Percentiles rank a stretch among this genome's conserved stretches.
These are phyloP conservation scores for Bolboschoenoplectus hybrid DNA, from an alignment of 202 grass and related monocot genomes.

Conservation along the genomic window DNA sequence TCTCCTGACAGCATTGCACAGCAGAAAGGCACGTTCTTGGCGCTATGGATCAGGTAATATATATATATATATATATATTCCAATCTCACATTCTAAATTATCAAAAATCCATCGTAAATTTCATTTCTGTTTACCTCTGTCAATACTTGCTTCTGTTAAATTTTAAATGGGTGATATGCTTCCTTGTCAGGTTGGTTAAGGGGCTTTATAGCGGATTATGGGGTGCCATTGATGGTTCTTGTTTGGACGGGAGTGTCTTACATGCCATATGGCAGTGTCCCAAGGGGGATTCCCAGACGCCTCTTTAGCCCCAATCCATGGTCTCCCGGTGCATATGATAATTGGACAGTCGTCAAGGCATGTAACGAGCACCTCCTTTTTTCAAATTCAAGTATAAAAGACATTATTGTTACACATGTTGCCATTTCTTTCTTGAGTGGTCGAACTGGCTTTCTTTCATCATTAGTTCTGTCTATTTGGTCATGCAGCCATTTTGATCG, in stretches of 20 bases:
- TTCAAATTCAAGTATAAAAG: constrained; percentile 13
- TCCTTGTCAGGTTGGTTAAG: constrained; percentile 72
- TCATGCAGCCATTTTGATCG: not conserved
- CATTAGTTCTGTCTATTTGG: not conserved
- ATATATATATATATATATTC: not conserved
- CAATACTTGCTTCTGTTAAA: not conserved
- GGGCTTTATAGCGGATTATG: constrained; percentile 91
- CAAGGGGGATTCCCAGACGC: constrained; percentile 84
- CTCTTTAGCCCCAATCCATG: constrained; percentile 98
- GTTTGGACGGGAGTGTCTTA: constrained; percentile 98
- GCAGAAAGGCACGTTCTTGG: constrained; percentile 98
- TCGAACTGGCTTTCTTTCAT: constrained; percentile 1
- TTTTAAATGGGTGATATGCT: constrained; percentile 15
- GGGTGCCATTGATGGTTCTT: constrained; percentile 94
- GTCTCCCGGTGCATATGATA: constrained; percentile 93
- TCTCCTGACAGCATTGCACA: constrained; percentile 78
- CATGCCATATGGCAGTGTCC: constrained; percentile 66
- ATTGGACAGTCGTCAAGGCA: constrained; percentile 96
- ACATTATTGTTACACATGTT: not conserved
- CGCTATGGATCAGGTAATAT: constrained; percentile 83
- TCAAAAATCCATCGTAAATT: constrained; percentile 28
- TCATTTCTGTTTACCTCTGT: not conserved
- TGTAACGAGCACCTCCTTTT: not conserved
- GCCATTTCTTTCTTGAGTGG: not conserved
- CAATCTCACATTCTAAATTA: not conserved